phyloP scores from a whole-genome alignment of 2,329 filamentous ascomycete species.

The Hypomyces rosellus region DNA sequence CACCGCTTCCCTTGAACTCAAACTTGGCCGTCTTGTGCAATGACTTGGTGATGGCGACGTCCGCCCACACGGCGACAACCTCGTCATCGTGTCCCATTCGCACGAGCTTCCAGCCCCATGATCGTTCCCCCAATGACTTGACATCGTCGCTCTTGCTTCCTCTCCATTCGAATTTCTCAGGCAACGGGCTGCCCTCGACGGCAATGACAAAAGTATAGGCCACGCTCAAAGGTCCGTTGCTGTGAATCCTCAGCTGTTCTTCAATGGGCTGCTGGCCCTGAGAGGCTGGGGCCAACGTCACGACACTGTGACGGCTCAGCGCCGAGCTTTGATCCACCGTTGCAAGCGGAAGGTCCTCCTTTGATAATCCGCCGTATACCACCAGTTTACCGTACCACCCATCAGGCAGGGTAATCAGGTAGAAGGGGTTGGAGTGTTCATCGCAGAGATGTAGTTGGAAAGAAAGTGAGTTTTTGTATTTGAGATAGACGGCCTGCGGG shows the following conservation, averaged over 20 bases:
- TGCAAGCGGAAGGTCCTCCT: not conserved
- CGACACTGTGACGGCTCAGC: constrained; percentile 3
- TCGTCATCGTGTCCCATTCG: constrained; percentile 27
- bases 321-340: constrained; percentile 4
- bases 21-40: constrained; percentile 30
- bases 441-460: constrained; percentile 10
- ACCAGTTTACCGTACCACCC: constrained; percentile 13
- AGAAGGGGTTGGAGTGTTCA: constrained; percentile 4
- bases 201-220: constrained; percentile 24
- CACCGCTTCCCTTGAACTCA: constrained; percentile 34
- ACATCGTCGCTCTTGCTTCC: constrained; percentile 30
- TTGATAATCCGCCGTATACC: constrained; percentile 11
- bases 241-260: constrained; percentile 10
- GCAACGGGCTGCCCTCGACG: constrained; percentile 25
- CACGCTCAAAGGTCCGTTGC: constrained; percentile 9
- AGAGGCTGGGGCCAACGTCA: constrained; percentile 12
- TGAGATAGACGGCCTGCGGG: constrained; percentile 11
- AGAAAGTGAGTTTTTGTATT: constrained; percentile 7
- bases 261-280: constrained; percentile 4
- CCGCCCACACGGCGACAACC: constrained; percentile 36
- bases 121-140: constrained; percentile 23
- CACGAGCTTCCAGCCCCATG: constrained; percentile 34
- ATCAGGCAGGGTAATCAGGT: constrained; percentile 7
- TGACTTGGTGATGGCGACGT: constrained; percentile 2
- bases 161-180: constrained; percentile 36